These are phyloP conservation scores for Cyclotella sp. DNA, from an alignment of 108 stramenopile genomes.

Conservation along the genomic window DNA sequence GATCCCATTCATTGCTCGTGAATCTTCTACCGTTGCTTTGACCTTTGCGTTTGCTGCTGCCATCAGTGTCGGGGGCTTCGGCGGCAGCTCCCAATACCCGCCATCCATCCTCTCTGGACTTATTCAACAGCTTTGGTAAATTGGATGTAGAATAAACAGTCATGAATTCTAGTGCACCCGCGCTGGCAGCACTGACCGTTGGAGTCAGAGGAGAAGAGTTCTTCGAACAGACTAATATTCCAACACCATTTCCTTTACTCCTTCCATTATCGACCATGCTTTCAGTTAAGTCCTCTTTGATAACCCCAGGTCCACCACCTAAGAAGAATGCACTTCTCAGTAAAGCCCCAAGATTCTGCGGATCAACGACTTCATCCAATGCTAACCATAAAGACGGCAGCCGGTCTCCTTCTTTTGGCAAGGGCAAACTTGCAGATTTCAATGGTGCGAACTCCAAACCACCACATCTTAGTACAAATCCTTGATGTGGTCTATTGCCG, in stretches of 20 bases:
- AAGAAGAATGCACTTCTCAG: slow-evolving; percentile 86
- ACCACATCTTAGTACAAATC: slow-evolving; percentile 83
- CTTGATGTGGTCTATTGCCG: slow-evolving; percentile 93
- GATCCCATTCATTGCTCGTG: slow-evolving; percentile 14
- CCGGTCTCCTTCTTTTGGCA: slow-evolving; percentile 9
- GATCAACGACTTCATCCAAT: slow-evolving; percentile 93
- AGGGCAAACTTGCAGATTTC: slow-evolving; percentile 54
- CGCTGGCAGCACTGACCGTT: slow-evolving; percentile 84
- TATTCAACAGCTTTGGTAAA: slow-evolving; percentile 79
- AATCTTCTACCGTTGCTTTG: background rate
- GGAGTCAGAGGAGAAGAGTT: slow-evolving; percentile 86
- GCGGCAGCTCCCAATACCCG: slow-evolving; percentile 86
- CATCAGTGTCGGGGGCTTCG: slow-evolving; percentile 45
- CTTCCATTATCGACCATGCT: background rate
- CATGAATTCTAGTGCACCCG: slow-evolving; percentile 86
- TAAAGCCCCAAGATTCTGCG: slow-evolving; percentile 93
- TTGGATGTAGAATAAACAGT: slow-evolving; percentile 80
- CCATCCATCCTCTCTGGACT: slow-evolving; percentile 88
- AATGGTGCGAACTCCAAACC: slow-evolving; percentile 69
- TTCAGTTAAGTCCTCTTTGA: slow-evolving; percentile 18
- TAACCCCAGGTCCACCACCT: slow-evolving; percentile 51
- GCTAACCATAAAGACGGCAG: slow-evolving; percentile 77
- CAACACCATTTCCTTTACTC: slow-evolving; percentile 35
- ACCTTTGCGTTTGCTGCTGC: background rate
- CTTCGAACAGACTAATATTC: slow-evolving; percentile 83